A percentile compares a stretch with the other conserved stretches of the same genome.
Conservation (phyloP, 2,329 filamentous ascomycete species). For the Aspergillus alliaceus region DNA sequence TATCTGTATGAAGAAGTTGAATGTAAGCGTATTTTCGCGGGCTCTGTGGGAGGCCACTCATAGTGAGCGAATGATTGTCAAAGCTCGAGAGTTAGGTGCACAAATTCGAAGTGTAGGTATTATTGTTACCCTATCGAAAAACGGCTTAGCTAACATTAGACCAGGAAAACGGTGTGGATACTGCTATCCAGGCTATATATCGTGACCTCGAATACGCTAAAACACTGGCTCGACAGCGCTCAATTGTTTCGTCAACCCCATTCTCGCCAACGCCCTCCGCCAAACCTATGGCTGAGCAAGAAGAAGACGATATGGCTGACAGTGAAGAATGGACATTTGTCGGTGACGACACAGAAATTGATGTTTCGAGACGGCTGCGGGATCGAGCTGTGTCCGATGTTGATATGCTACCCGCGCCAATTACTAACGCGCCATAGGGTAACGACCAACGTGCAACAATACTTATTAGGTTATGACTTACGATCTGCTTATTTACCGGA, state of each 20-base stretch:
- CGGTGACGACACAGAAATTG: constrained; percentile 59
- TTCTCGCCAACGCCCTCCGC: constrained; percentile 35
- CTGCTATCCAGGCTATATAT: constrained; percentile 88
- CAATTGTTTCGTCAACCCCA: constrained; percentile 35
- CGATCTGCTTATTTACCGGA: background rate
- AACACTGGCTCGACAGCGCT: constrained; percentile 70
- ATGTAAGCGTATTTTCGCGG: constrained; percentile 78
- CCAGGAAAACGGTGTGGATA: constrained; percentile 86
- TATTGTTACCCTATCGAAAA: background rate
- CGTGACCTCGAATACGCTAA: constrained; percentile 92
- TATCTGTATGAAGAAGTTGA: constrained; percentile 83
- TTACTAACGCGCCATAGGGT: background rate
- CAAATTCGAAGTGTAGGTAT: constrained; percentile 76
- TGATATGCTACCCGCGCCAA: constrained; percentile 21
- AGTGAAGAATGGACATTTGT: constrained; percentile 92
- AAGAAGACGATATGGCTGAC: constrained; percentile 56
- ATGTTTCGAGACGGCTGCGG: constrained; percentile 37
- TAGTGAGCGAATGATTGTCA: constrained; percentile 85
- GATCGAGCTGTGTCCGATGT: constrained; percentile 29
- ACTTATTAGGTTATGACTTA: background rate
- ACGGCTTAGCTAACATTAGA: constrained; percentile 23
- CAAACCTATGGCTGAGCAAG: constrained; percentile 38
- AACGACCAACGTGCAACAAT: background rate
- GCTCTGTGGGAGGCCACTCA: constrained; percentile 91
- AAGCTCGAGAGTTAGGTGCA: constrained; percentile 78